phyloP scores from a whole-genome alignment of 2,329 filamentous ascomycete species.

The Zymoseptoria passerinii region DNA sequence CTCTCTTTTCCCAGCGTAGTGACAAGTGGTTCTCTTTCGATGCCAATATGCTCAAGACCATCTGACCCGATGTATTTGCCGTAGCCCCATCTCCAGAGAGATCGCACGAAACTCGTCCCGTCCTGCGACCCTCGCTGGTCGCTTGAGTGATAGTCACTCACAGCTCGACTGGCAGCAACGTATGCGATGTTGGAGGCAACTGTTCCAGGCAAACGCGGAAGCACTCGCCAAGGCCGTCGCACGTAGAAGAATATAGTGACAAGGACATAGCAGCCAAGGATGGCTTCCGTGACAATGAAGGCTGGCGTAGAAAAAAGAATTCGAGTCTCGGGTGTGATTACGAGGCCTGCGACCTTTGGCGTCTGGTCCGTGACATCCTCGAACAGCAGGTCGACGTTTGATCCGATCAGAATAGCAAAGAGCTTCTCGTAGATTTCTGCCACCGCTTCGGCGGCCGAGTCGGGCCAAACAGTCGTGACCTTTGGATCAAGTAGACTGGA shows the following conservation, averaged over 20 bases:
- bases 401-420: constrained; percentile 38
- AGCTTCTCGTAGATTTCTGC: too few relatives aligned
- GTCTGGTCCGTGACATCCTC: too few relatives aligned
- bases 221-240: constrained; percentile 33
- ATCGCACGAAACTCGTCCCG: too few relatives aligned
- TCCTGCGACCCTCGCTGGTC: too few relatives aligned
- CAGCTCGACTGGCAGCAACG: too few relatives aligned
- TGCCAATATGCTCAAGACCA: constrained; percentile 42
- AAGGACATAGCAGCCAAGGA: constrained; percentile 39
- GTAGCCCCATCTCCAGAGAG: constrained; percentile 41
- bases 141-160: too few relatives aligned
- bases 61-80: constrained; percentile 44
- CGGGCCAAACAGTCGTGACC: too few relatives aligned
- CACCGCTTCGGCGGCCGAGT: too few relatives aligned
- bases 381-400: constrained; percentile 37
- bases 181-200: constrained; percentile 43
- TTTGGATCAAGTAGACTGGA: constrained; percentile 27
- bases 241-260: constrained; percentile 40
- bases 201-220: constrained; percentile 46
- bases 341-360: constrained; percentile 16
- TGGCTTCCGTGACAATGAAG: constrained; percentile 38
- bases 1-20: too few relatives aligned
- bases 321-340: constrained; percentile 28
- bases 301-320: constrained; percentile 44
- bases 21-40: constrained; percentile 43